Evolutionary conservation across 345 rosid species (phyloP), one percentile per base, ranked within the genome.

Genomic region (Orychophragmus violaceus): DNA sequence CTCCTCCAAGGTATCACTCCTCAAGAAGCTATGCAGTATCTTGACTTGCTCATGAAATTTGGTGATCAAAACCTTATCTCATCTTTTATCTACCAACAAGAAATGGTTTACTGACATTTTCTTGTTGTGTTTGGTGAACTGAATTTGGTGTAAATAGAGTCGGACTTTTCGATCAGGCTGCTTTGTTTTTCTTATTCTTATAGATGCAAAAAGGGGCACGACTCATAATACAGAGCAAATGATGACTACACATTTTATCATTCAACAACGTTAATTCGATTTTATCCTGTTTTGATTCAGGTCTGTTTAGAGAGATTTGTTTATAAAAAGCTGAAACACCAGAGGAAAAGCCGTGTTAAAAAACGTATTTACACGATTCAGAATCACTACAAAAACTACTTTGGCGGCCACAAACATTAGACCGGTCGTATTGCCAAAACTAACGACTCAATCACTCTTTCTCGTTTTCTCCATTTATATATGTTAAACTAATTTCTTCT

Each of bases 11-110:
- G 88, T 33, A 78, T 86, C 1, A 74, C 72, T 23, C 88, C 91
- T 3, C 72, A 64, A 60, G 85, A 84, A 62, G 91, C 91, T 14
- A 81, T 86, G 83, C 87, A 77, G 36, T 86, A 86, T 61, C 17
- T 86, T 45, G 85, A 82, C 65, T 64, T 84, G 72, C 81, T 82
- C 64, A 70, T 74, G 50, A 69, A 46, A 27, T 80, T 77, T 77
- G 74, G 74, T 69, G 78, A 70, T 19, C 70, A 76, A 32, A 33
- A 75, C 22, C 69, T 68, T 0, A 68, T 74, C 45, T 54, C 74
- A 14, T 67, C 73, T 45, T 59, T 66, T 52, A 37, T 50, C 22
- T 59, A 6, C 46, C 41, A 46, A 32, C 30, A 48, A 24, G 16
- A 44, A 11, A 1, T 66, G 51, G 27, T 37, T 37, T 59, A 58